Evolutionary conservation across 768 basidiomycete genomes (phyloP).

Genomic region (Tylopilus subfusipes): DNA sequence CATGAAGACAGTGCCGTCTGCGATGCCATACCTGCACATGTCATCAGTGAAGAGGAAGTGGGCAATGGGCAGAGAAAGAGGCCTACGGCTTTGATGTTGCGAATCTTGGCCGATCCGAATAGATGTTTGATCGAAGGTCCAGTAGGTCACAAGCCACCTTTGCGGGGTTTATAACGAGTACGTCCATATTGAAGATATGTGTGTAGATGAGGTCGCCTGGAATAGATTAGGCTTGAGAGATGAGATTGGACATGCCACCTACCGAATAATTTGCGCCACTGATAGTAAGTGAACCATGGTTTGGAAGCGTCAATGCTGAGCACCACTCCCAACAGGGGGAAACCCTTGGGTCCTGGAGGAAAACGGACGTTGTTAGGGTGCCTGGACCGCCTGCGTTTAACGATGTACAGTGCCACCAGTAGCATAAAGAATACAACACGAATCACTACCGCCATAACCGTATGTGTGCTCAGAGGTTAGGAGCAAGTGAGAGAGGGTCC

Average conservation of each 20-base stretch:
- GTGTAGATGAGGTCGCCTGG: constrained; percentile 23
- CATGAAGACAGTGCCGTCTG: constrained; percentile 33
- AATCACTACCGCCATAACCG: constrained; percentile 1
- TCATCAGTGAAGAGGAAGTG: neutral
- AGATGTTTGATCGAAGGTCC: constrained; percentile 28
- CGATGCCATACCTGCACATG: constrained; percentile 30
- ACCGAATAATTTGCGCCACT: constrained; percentile 31
- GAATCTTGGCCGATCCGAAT: constrained; percentile 33
- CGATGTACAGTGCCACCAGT: constrained; percentile 14
- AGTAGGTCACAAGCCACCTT: constrained; percentile 28
- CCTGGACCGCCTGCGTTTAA: neutral
- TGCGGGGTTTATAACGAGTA: constrained; percentile 28
- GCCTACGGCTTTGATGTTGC: constrained; percentile 21
- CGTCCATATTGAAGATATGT: constrained; percentile 20
- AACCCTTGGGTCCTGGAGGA: constrained; percentile 50
- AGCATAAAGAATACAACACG: constrained; percentile 3
- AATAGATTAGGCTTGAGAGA: neutral
- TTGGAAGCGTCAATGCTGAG: constrained; percentile 25
- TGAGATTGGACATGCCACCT: neutral
- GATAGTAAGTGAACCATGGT: constrained; percentile 34
- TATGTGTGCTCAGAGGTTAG: neutral
- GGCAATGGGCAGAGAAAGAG: neutral
- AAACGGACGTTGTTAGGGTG: constrained; percentile 23
- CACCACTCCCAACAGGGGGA: constrained; percentile 32
- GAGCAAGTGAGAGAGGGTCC: neutral